Percentiles rank a stretch among this genome's conserved stretches.
phyloP scores from a whole-genome alignment of 345 rosid genomes.

The Hypericum androsaemum region DNA sequence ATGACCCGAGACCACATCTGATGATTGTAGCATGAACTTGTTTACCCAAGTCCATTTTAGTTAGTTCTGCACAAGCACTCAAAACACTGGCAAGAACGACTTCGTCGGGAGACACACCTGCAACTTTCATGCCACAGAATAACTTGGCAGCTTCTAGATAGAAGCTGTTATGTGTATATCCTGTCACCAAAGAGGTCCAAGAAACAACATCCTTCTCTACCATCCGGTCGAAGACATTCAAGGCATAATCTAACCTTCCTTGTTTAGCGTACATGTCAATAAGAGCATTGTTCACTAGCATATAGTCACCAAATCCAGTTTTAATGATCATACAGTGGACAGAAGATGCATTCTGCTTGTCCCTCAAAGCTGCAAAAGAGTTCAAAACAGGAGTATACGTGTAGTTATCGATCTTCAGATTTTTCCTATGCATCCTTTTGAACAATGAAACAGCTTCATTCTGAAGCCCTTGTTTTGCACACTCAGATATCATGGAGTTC shows the following conservation, averaged over 20 bases:
- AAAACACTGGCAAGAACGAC: constrained; percentile 53
- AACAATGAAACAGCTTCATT: constrained; percentile 59
- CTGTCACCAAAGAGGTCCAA: constrained; percentile 90
- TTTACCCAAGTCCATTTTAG: constrained; percentile 64
- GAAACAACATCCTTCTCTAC: constrained; percentile 62
- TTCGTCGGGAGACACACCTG: constrained; percentile 50
- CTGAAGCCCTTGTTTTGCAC: constrained; percentile 49
- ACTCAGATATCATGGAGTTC: constrained; percentile 79
- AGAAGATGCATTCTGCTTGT: constrained; percentile 32
- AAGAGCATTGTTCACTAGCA: constrained; percentile 70
- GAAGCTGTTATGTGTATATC: constrained; percentile 47
- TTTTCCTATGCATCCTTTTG: constrained; percentile 45
- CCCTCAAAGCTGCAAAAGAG: constrained; percentile 44
- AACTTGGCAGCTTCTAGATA: constrained; percentile 56
- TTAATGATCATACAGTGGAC: constrained; percentile 68
- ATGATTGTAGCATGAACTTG: constrained; percentile 61
- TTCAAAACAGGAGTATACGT: constrained; percentile 64
- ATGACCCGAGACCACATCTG: constrained; percentile 49
- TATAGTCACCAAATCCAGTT: constrained; percentile 54
- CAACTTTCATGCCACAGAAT: constrained; percentile 51
- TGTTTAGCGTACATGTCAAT: constrained; percentile 84
- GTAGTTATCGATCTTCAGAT: constrained; percentile 51
- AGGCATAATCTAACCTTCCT: constrained; percentile 42
- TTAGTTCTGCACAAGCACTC: constrained; percentile 67
- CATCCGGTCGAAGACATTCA: constrained; percentile 52